A percentile compares a stretch with the other conserved stretches of the same genome.
phyloP scores from a whole-genome alignment of 179 eudicot genomes.

The Beta macrorhiza region DNA sequence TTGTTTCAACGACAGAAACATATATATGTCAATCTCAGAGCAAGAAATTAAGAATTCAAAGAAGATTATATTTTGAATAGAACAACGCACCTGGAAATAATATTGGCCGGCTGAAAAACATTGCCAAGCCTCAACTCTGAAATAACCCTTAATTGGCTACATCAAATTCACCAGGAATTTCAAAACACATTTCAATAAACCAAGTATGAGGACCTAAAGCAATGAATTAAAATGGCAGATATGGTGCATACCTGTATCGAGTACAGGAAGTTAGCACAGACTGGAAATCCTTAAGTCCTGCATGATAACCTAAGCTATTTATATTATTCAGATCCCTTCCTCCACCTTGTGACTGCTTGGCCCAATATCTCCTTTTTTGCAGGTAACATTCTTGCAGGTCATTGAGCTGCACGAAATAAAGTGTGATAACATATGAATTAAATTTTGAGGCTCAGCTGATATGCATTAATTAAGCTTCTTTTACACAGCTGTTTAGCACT shows the following conservation, averaged over 20 bases:
- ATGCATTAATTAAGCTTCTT: neutral
- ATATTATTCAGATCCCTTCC: conserved; percentile 34
- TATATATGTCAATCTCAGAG: conserved; percentile 1
- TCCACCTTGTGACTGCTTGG: conserved; percentile 34
- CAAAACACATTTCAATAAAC: neutral
- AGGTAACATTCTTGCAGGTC: conserved; percentile 89
- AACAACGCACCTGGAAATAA: conserved; percentile 70
- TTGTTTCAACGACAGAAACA: neutral
- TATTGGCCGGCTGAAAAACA: conserved; percentile 74
- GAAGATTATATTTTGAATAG: neutral
- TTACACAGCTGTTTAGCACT: neutral
- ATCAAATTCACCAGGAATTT: conserved; percentile 10
- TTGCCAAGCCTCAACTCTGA: conserved; percentile 87
- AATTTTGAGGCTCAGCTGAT: neutral
- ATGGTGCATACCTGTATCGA: conserved; percentile 58
- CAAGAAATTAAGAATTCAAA: neutral
- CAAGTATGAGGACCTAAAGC: conserved; percentile 1
- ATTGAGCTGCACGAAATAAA: conserved; percentile 47
- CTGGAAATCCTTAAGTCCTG: conserved; percentile 73
- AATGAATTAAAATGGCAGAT: neutral
- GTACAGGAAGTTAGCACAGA: conserved; percentile 74
- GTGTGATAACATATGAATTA: neutral
- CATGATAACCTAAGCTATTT: conserved; percentile 54
- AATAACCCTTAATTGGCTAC: conserved; percentile 72
- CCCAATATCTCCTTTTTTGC: conserved; percentile 67